Evolutionary conservation across 345 rosid genomes (phyloP).

Genomic region (Tarenaya hassleriana): DNA sequence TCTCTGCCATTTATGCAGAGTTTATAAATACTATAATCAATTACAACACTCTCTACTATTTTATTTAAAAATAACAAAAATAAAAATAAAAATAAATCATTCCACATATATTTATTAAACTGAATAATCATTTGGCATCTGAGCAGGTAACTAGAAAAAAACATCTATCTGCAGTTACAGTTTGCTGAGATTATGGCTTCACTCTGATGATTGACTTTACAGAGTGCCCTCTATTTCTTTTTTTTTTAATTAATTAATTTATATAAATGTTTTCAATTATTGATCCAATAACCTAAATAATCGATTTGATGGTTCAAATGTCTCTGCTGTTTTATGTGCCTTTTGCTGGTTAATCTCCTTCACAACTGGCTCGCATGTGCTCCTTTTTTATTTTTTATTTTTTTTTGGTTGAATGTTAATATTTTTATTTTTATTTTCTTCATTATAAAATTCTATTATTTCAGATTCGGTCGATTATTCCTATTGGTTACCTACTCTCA

Average conservation of each 20-base stretch:
- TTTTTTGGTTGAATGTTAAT: not conserved
- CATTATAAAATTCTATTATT: not conserved
- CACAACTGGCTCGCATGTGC: slow-evolving; percentile 23
- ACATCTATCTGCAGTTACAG: slow-evolving; percentile 16
- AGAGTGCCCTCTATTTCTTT: not conserved
- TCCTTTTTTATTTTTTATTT: slow-evolving; percentile 4
- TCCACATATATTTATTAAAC: slow-evolving; percentile 22
- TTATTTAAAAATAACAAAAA: not conserved
- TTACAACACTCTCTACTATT: slow-evolving; percentile 24
- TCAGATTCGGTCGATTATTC: slow-evolving; percentile 24
- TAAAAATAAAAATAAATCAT: not conserved
- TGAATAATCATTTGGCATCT: slow-evolving; percentile 21
- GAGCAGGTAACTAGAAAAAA: slow-evolving; percentile 19
- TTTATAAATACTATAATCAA: slow-evolving; percentile 2
- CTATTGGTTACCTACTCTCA: too few species aligned
- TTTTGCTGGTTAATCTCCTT: not conserved
- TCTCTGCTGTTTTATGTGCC: slow-evolving; percentile 10
- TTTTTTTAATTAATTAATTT: not conserved
- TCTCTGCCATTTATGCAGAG: slow-evolving; percentile 25
- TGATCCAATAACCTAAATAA: not conserved
- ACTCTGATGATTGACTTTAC: too few species aligned
- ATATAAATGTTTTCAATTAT: not conserved
- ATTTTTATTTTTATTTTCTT: not conserved
- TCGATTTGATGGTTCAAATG: slow-evolving; percentile 5
- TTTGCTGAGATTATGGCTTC: slow-evolving; percentile 8